Conservation (phyloP, 1,284 basidiomycete species). For the Spongispora temasekensis region DNA sequence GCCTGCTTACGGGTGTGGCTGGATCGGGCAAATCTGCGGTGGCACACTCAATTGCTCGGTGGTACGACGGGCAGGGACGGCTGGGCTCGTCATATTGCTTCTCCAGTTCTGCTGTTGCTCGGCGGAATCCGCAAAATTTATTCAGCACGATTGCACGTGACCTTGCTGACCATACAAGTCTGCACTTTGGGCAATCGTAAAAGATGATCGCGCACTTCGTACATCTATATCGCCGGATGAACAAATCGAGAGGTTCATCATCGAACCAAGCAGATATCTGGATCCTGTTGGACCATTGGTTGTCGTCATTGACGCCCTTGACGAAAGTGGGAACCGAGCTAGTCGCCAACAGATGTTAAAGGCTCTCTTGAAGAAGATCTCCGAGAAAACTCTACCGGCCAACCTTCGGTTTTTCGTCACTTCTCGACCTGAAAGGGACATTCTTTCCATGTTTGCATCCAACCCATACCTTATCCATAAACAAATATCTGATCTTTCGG, state of each 20-base stretch:
- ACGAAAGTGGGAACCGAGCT: not conserved
- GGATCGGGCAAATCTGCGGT: not conserved
- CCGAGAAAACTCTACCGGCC: not conserved
- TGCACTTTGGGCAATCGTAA: not conserved
- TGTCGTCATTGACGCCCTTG: not conserved
- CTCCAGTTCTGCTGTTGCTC: not conserved
- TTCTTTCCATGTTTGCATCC: not conserved
- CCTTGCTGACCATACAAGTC: not conserved
- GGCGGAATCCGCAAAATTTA: not conserved
- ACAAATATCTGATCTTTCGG: not conserved
- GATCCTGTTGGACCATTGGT: not conserved
- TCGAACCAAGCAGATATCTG: not conserved
- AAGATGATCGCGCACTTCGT: not conserved
- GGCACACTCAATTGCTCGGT: not conserved
- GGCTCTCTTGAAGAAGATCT: not conserved
- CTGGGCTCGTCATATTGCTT: not conserved
- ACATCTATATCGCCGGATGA: not conserved
- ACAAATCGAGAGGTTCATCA: not conserved
- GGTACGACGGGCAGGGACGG: not conserved
- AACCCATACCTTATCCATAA: not conserved
- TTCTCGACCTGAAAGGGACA: not conserved
- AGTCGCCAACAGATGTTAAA: not conserved
- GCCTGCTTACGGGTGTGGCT: not conserved
- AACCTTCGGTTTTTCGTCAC: not conserved
- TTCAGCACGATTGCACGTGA: not conserved